phyloP scores from a whole-genome alignment of 208 protist species.

The Crithidia bombi region DNA sequence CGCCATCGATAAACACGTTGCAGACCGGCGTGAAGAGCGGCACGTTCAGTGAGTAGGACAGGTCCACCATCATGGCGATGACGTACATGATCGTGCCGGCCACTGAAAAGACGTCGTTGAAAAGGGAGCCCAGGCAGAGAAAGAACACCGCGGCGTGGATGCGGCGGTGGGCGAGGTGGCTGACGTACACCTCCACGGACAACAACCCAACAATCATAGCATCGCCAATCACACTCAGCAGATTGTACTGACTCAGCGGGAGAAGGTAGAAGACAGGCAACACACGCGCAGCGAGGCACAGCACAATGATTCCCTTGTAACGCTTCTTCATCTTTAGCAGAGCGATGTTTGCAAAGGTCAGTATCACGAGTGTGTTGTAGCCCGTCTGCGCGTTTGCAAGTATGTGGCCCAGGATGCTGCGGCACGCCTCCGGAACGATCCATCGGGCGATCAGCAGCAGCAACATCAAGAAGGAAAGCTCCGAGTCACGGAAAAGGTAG shows the following conservation, averaged over 20 bases:
- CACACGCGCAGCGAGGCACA: constrained; percentile 65
- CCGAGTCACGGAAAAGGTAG: constrained; percentile 83
- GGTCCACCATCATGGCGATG: constrained; percentile 82
- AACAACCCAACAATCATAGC: constrained; percentile 85
- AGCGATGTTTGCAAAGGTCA: constrained; percentile 72
- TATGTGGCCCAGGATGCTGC: constrained; percentile 18
- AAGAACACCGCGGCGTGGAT: constrained; percentile 88
- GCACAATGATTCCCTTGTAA: constrained; percentile 68
- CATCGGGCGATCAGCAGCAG: constrained; percentile 63
- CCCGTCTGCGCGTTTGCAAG: constrained; percentile 33
- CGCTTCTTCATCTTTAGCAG: constrained; percentile 68
- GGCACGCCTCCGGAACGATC: constrained; percentile 41
- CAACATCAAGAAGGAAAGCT: constrained; percentile 78
- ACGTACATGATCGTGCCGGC: constrained; percentile 75
- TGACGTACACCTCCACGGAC: constrained; percentile 88
- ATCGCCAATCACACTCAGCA: constrained; percentile 82
- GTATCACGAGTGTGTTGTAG: constrained; percentile 58
- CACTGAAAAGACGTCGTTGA: constrained; percentile 87
- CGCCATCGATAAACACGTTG: constrained; percentile 93
- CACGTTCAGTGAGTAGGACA: constrained; percentile 87
- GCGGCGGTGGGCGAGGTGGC: constrained; percentile 78
- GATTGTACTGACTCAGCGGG: constrained; percentile 68
- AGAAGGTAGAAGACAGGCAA: constrained; percentile 85
- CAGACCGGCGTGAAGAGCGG: constrained; percentile 89
- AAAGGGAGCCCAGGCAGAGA: constrained; percentile 82